These are phyloP conservation scores for Aspergillus affinis DNA, from an alignment of 495 filamentous ascomycete genomes.

Conservation along the genomic window DNA sequence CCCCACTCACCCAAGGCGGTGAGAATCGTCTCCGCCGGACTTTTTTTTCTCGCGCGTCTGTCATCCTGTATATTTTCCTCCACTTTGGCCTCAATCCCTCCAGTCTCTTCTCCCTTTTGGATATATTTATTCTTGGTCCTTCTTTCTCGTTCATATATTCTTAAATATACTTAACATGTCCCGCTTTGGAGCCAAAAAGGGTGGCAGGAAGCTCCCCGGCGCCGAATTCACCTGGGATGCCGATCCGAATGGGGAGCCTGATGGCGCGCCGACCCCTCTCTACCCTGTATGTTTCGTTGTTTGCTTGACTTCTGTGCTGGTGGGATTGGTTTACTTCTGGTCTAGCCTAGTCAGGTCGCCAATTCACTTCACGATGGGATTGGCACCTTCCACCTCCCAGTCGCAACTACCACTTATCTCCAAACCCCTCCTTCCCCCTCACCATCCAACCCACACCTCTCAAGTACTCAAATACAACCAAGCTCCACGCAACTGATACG, in stretches of 20 bases:
- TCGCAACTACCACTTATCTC: background rate
- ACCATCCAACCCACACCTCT: too few species aligned
- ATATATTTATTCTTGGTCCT: background rate
- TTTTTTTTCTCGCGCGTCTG: conserved; percentile 22
- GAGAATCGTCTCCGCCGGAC: conserved; percentile 20
- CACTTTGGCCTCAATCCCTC: background rate
- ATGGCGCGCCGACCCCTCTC: conserved; percentile 44
- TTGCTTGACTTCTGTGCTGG: conserved; percentile 7
- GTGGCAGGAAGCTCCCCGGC: conserved; percentile 36
- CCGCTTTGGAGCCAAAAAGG: conserved; percentile 40
- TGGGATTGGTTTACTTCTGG: background rate
- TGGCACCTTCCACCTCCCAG: background rate
- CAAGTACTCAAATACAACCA: background rate
- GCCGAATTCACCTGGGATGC: conserved; percentile 44
- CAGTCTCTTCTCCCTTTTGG: background rate
- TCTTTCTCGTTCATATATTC: background rate
- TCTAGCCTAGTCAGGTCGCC: too few species aligned
- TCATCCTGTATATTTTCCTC: background rate
- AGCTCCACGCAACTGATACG: too few species aligned
- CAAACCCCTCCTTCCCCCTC: background rate
- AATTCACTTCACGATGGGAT: background rate
- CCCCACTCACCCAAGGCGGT: conserved; percentile 19
- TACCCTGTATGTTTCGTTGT: conserved; percentile 36
- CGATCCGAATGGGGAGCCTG: conserved; percentile 39
- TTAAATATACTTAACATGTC: conserved; percentile 30